Base-by-base conservation (phyloP, 495 filamentous ascomycete genomes). In the Coniosporium apollinis region DNA sequence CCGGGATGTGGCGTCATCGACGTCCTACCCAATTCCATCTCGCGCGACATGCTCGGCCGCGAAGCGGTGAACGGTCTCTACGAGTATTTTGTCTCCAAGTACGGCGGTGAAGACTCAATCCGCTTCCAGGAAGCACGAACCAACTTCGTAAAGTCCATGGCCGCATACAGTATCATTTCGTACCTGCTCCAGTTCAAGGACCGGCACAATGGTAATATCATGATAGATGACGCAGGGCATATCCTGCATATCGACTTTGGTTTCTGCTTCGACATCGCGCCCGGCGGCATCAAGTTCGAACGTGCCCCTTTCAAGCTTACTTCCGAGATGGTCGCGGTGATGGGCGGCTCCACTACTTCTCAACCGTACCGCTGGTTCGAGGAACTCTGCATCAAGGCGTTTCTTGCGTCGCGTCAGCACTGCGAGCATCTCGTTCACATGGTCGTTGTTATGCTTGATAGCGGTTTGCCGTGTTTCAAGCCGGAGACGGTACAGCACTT, bases 111-210 rank as follows among this genome's bases (percentile, higher is more conserved):
- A 55, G 86, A 94, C 47, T 89, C 81, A 0, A 76, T 93, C 28
- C 70, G 70, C 30, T 99, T 94, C 64, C 91, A 99, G 55, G 78
- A 93, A 51, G 91, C 91, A 2, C 74, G 91, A 25, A 89, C 74
- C 53, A 94, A 94, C 51, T 99, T 99, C 46, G 85, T 99, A 48
- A 96, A 96, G 66, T 93, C 83, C 59, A 96, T 99, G 91, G 91
- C 91, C 2, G 89, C 87, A n/a, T 96, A 99, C 57, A 93, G 83
- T n/a, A 76, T 96, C 39, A 94, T 96, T 34, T 89, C 83, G 0
- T 96, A 91, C 57, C 65, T 99, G 5, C 63, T 99, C 19, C 92
- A 99, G 50, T 94, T 99, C 73, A 99, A 99, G 57, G 91, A 99
- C 55, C 74, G 91, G 4, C 91, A 99, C 57, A 99, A 99, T 53